Evolutionary conservation across 2,329 filamentous ascomycete genomes (phyloP).

Genomic region (Pyricularia pennisetigena): DNA sequence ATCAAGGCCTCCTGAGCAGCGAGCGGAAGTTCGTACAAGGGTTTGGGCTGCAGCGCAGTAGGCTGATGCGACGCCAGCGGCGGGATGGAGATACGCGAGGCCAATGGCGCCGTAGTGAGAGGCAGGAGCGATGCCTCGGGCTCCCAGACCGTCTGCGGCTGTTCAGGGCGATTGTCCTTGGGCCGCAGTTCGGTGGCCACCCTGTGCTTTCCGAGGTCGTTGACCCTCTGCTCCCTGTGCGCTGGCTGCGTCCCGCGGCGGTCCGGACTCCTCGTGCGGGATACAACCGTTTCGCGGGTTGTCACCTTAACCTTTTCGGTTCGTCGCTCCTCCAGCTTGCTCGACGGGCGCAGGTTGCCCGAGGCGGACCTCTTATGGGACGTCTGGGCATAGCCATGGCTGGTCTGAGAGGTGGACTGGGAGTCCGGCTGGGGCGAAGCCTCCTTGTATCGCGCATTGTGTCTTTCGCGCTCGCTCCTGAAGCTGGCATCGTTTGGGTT

Average conservation of each 20-base stretch:
- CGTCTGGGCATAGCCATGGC: slow-evolving; percentile 24
- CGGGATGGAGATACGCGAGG: slow-evolving; percentile 44
- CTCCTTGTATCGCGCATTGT: slow-evolving; percentile 13
- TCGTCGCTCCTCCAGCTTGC: slow-evolving; percentile 42
- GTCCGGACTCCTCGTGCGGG: slow-evolving; percentile 50
- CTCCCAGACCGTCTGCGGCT: slow-evolving; percentile 51
- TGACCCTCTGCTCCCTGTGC: slow-evolving; percentile 21
- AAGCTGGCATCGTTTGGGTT: slow-evolving; percentile 6
- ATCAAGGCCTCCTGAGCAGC: slow-evolving; percentile 80
- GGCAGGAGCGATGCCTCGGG: slow-evolving; percentile 67
- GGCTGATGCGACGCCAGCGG: slow-evolving; percentile 69
- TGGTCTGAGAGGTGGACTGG: slow-evolving; percentile 9
- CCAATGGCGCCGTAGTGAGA: slow-evolving; percentile 61
- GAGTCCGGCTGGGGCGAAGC: slow-evolving; percentile 20
- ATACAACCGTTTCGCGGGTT: slow-evolving; percentile 52
- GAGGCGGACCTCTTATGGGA: slow-evolving; percentile 50
- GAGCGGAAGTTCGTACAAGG: slow-evolving; percentile 61
- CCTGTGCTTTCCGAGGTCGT: slow-evolving; percentile 29
- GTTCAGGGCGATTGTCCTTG: slow-evolving; percentile 24
- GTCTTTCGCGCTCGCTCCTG: slow-evolving; percentile 17
- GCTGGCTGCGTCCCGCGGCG: slow-evolving; percentile 25
- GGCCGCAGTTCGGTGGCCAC: slow-evolving; percentile 12
- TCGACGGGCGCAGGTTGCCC: slow-evolving; percentile 41
- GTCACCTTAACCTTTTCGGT: slow-evolving; percentile 44
- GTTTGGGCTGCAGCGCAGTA: slow-evolving; percentile 53